phyloP scores from a whole-genome alignment of 306 rosid genomes.

The Trifolium fragiferum region DNA sequence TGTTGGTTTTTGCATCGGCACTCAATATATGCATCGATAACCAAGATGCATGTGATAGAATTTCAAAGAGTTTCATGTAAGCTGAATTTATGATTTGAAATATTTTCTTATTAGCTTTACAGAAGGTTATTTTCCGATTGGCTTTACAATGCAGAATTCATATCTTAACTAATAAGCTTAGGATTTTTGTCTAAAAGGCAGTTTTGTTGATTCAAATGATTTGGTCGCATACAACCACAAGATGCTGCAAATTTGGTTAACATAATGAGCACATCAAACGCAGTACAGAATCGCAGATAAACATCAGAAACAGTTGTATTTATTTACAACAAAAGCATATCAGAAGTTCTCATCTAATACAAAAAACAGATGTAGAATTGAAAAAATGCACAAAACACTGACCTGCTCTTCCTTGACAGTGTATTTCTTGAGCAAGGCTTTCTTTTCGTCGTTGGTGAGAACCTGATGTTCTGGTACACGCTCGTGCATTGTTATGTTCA shows the following conservation, averaged over 20 bases:
- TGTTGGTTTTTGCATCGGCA: neutral
- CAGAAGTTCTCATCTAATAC: neutral
- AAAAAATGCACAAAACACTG: neutral
- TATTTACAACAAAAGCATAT: neutral
- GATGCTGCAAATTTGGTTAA: neutral
- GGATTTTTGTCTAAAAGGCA: neutral
- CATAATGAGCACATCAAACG: neutral
- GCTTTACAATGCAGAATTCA: neutral
- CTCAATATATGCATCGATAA: neutral
- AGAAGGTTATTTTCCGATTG: neutral
- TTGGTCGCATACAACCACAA: neutral
- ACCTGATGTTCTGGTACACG: slow-evolving; percentile 82
- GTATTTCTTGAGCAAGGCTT: slow-evolving; percentile 80
- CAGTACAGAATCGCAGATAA: neutral
- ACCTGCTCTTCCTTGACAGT: slow-evolving; percentile 84
- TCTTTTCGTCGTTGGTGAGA: slow-evolving; percentile 68
- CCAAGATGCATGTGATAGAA: neutral
- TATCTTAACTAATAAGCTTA: neutral
- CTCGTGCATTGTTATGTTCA: slow-evolving; percentile 70
- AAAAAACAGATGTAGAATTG: neutral
- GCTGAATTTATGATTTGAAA: neutral
- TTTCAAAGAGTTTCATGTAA: neutral
- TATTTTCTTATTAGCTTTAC: neutral
- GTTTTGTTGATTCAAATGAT: neutral
- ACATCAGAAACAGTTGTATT: neutral